Percentiles rank a stretch among this genome's conserved stretches.
phyloP scores from a whole-genome alignment of 2,329 filamentous ascomycete genomes.

The Ceratocystis eucalypticola region DNA sequence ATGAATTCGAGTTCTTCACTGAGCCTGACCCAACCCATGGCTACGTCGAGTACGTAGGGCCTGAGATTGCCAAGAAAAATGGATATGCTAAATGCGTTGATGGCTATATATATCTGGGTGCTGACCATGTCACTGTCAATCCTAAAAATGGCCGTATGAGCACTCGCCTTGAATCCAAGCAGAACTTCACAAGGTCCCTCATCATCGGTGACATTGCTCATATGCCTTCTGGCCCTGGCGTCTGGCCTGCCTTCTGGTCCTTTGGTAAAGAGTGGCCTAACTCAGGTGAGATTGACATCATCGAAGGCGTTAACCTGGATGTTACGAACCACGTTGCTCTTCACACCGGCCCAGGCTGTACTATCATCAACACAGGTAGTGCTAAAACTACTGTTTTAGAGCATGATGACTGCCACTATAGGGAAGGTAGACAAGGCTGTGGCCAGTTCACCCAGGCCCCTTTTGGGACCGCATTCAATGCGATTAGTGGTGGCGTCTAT shows the following conservation, averaged over 20 bases:
- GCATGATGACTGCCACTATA: conserved; percentile 43
- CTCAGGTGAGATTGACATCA: conserved; percentile 64
- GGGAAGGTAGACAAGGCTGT: conserved; percentile 45
- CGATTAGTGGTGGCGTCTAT: conserved; percentile 54
- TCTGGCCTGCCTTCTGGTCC: conserved; percentile 63
- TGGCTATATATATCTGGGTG: conserved; percentile 52
- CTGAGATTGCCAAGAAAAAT: conserved; percentile 40
- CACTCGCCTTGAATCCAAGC: conserved; percentile 54
- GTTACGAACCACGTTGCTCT: conserved; percentile 49
- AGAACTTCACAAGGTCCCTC: conserved; percentile 53
- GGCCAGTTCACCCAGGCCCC: conserved; percentile 37
- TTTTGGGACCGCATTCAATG: conserved; percentile 61
- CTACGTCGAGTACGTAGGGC: conserved; percentile 55
- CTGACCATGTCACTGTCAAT: conserved; percentile 47
- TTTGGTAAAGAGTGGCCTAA: conserved; percentile 57
- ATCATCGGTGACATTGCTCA: conserved; percentile 61
- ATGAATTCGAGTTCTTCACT: conserved; percentile 42
- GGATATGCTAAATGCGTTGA: conserved; percentile 45
- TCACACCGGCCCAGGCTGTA: conserved; percentile 50
- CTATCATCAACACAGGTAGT: conserved; percentile 39
- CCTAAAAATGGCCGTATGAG: conserved; percentile 50
- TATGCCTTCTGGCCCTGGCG: conserved; percentile 57
- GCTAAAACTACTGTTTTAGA: conserved; percentile 35
- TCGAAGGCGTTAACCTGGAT: conserved; percentile 60
- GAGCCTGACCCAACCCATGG: conserved; percentile 57